Evolutionary conservation across 768 basidiomycete genomes (phyloP).

Genomic region (Tricholoma sp.): DNA sequence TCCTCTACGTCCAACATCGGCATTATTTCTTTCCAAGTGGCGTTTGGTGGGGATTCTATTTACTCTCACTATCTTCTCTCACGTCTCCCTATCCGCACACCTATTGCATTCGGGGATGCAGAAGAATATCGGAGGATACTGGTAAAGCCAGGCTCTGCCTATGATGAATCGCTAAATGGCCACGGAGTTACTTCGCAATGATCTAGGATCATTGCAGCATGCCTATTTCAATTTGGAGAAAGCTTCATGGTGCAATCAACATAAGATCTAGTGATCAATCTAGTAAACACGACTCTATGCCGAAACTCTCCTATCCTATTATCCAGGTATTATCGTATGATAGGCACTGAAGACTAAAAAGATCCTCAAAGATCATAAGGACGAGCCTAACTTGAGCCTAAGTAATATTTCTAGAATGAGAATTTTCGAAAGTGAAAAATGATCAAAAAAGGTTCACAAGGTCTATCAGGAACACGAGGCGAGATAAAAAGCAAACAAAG

Average conservation of each 20-base stretch:
- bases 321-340: neutral
- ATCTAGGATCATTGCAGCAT: neutral
- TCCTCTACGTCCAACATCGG: neutral
- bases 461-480: constrained; percentile 1
- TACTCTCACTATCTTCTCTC: neutral
- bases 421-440: neutral
- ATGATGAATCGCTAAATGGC: neutral
- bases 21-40: neutral
- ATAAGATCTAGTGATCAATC: neutral
- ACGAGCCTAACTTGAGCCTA: neutral
- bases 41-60: neutral
- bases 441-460: neutral
- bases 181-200: neutral
- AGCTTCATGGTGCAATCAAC: neutral
- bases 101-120: neutral
- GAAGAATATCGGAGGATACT: neutral
- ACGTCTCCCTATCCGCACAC: neutral
- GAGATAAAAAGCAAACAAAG: neutral
- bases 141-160: neutral
- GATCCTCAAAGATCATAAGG: neutral
- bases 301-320: neutral
- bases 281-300: neutral
- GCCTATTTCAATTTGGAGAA: neutral
- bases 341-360: neutral
- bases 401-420: neutral